Conservation (phyloP, 495 filamentous ascomycete species). For the Choiromyces venosus region DNA sequence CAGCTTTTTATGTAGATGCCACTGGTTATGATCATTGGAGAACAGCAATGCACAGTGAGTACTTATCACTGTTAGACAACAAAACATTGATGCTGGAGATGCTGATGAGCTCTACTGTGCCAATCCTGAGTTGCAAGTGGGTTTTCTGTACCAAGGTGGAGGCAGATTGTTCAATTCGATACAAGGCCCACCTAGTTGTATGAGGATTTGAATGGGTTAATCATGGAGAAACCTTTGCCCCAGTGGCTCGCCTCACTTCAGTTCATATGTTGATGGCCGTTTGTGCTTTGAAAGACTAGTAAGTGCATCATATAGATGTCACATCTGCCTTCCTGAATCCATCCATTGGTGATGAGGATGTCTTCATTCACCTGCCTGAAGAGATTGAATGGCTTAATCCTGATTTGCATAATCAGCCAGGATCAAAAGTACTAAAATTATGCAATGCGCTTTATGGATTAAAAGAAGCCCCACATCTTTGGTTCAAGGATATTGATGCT, state of each 20-base stretch:
- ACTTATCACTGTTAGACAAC: slow-evolving; percentile 14
- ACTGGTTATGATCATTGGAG: too few relatives aligned
- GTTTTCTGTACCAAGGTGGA: too few relatives aligned
- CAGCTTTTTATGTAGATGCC: too few relatives aligned
- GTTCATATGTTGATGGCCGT: not conserved
- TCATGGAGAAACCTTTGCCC: too few relatives aligned
- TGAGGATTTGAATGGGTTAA: too few relatives aligned
- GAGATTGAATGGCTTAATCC: too few relatives aligned
- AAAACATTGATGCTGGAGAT: slow-evolving; percentile 23
- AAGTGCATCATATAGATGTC: slow-evolving; percentile 20
- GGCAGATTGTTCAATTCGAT: too few relatives aligned
- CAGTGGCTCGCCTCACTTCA: too few relatives aligned
- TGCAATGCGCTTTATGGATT: slow-evolving; percentile 26
- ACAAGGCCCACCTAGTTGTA: too few relatives aligned
- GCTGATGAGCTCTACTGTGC: slow-evolving; percentile 25
- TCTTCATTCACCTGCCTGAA: slow-evolving; percentile 17
- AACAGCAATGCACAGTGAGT: not conserved
- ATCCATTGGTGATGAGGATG: slow-evolving; percentile 5
- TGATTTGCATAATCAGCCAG: too few relatives aligned
- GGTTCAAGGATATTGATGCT: slow-evolving; percentile 12
- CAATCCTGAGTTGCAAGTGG: slow-evolving; percentile 11
- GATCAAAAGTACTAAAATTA: too few relatives aligned
- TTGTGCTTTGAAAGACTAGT: slow-evolving; percentile 10
- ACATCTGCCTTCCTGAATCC: slow-evolving; percentile 22
- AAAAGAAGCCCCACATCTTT: slow-evolving; percentile 8